Conservation (phyloP, 192 early-diverging fungal genomes). For the Entomortierella lignicola region DNA sequence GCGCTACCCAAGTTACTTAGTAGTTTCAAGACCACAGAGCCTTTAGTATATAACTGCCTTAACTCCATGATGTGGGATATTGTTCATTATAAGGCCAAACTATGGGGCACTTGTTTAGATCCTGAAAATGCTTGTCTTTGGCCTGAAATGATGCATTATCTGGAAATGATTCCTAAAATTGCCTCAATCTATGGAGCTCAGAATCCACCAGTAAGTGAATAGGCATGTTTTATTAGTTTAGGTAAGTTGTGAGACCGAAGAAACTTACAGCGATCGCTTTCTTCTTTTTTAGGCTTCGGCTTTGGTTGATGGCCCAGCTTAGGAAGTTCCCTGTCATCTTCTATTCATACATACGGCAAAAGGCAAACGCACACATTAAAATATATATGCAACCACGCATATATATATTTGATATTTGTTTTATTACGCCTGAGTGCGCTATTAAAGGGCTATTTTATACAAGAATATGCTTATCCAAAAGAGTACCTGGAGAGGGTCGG, state of each 20-base stretch:
- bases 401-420: neutral
- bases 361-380: too few species aligned
- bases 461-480: conserved; percentile 6
- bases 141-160: conserved; percentile 49
- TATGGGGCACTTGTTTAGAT: conserved; percentile 29
- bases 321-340: too few species aligned
- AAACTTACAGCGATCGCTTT: neutral
- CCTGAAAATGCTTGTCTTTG: conserved; percentile 21
- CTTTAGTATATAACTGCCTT: conserved; percentile 17
- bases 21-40: conserved; percentile 24
- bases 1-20: too few species aligned
- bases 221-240: too few species aligned
- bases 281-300: conserved; percentile 3
- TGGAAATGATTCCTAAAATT: conserved; percentile 45
- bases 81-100: conserved; percentile 41
- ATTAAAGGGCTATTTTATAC: neutral
- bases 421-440: too few species aligned
- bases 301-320: neutral
- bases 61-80: conserved; percentile 41
- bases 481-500: conserved; percentile 3
- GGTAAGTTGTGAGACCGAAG: too few species aligned
- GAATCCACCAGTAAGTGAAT: conserved; percentile 40
- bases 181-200: conserved; percentile 27
- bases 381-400: too few species aligned
- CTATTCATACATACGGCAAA: too few species aligned